Conservation (phyloP, 257 asterid genomes). For the Sherardia arvensis region DNA sequence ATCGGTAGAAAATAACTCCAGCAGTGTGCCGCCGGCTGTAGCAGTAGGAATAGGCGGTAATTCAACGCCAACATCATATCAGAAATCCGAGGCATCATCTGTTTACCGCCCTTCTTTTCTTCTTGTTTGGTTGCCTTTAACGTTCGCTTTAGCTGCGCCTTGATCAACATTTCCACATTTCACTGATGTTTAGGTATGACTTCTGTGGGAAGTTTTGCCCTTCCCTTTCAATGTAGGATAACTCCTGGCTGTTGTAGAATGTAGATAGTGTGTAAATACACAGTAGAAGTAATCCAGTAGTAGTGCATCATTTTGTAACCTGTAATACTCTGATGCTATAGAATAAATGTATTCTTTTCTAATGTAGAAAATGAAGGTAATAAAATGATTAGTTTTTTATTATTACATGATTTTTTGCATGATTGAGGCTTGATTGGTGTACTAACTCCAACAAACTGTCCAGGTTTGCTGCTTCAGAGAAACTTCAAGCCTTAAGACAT, state of each 20-base stretch:
- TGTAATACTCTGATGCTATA: not conserved
- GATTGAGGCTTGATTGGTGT: not conserved
- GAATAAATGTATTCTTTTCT: not conserved
- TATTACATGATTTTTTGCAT: not conserved
- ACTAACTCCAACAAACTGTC: not conserved
- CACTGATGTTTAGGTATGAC: too few relatives aligned
- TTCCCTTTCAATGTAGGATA: conserved; percentile 3
- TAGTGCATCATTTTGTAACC: not conserved
- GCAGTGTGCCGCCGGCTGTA: conserved; percentile 41
- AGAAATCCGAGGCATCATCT: conserved; percentile 26
- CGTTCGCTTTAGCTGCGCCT: not conserved
- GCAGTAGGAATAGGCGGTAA: conserved; percentile 28
- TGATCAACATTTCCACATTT: conserved; percentile 1
- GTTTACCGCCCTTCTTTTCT: conserved; percentile 16
- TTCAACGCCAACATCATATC: conserved; percentile 22
- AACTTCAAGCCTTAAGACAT: not conserved
- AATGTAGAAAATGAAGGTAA: not conserved
- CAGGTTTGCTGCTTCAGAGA: not conserved
- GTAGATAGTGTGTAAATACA: conserved; percentile 9
- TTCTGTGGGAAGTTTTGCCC: not conserved
- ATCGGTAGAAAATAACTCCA: conserved; percentile 29
- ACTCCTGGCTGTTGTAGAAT: not conserved
- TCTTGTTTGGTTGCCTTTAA: conserved; percentile 15
- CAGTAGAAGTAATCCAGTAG: not conserved
- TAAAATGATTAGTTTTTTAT: not conserved